Conservation (phyloP, 2,329 filamentous ascomycete genomes). For the Sphaerulina populicola region DNA sequence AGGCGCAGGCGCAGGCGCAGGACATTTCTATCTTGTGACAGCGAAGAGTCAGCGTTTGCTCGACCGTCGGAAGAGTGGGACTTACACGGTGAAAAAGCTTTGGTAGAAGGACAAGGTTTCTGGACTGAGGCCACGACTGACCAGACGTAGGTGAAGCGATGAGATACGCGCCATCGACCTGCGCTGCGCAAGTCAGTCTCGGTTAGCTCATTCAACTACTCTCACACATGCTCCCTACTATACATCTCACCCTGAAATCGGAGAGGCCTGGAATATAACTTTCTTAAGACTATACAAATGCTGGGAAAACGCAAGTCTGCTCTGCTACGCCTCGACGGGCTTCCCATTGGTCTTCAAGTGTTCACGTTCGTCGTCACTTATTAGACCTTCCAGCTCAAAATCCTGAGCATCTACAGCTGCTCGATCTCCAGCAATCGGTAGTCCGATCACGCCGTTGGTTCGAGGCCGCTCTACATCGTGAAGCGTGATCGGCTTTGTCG, state of each 20-base stretch:
- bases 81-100: not conserved
- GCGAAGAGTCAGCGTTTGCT: not conserved
- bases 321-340: constrained; percentile 1
- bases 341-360: constrained; percentile 13
- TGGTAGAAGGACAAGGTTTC: no score
- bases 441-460: constrained; percentile 33
- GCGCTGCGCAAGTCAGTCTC: not conserved
- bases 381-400: constrained; percentile 85
- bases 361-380: constrained; percentile 64
- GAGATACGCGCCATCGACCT: not conserved
- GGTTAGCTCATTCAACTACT: not conserved
- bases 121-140: no score
- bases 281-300: not conserved
- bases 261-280: not conserved
- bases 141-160: not conserved
- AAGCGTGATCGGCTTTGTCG: constrained; percentile 33
- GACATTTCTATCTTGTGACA: not conserved
- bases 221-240: not conserved
- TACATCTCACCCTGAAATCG: not conserved
- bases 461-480: constrained; percentile 25
- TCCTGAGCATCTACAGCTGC: constrained; percentile 75
- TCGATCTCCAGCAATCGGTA: constrained; percentile 39
- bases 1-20: not conserved
- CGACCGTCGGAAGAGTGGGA: not conserved
- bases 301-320: not conserved